Evolutionary conservation across 306 rosid genomes (phyloP).

Genomic region (Prosopis cineraria): DNA sequence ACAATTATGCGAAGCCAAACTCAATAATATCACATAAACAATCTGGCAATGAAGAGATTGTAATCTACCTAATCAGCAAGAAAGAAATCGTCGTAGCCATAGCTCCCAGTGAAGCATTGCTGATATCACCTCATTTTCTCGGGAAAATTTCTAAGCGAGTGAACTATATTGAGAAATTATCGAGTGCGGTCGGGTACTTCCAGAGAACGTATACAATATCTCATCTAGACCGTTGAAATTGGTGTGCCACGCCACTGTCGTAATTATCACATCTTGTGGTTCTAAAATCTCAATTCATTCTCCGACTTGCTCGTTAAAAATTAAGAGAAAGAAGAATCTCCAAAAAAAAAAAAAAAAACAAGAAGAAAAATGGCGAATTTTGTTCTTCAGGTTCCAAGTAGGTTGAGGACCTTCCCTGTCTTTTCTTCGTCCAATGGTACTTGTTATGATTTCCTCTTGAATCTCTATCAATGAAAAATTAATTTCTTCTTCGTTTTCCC

Average conservation of each 20-base stretch:
- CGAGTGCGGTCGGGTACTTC: constrained; percentile 6
- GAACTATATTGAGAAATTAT: not conserved
- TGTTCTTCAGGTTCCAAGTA: constrained; percentile 59
- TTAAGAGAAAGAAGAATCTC: not conserved
- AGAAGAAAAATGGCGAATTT: constrained; percentile 66
- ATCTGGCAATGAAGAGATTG: not conserved
- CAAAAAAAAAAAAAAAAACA: not conserved
- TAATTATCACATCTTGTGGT: constrained; percentile 6
- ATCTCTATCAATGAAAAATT: constrained; percentile 4
- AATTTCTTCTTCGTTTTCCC: not conserved
- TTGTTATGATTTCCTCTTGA: not conserved
- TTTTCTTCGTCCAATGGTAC: constrained; percentile 79
- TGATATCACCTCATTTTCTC: constrained; percentile 16
- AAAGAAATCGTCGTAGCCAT: constrained; percentile 64
- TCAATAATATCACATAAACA: not conserved
- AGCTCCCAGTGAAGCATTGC: constrained; percentile 5
- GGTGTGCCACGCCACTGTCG: constrained; percentile 34
- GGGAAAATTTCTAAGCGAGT: not conserved
- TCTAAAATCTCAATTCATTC: not conserved
- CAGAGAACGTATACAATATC: not conserved
- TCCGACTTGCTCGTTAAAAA: constrained; percentile 2
- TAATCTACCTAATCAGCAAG: constrained; percentile 51
- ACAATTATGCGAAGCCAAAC: constrained; percentile 12
- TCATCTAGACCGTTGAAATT: constrained; percentile 45
- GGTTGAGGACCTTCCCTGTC: constrained; percentile 59